A percentile compares a stretch with the other conserved stretches of the same genome.
Conservation (phyloP, 169 alveolate genomes). For the Plasmodium reichenowi region DNA sequence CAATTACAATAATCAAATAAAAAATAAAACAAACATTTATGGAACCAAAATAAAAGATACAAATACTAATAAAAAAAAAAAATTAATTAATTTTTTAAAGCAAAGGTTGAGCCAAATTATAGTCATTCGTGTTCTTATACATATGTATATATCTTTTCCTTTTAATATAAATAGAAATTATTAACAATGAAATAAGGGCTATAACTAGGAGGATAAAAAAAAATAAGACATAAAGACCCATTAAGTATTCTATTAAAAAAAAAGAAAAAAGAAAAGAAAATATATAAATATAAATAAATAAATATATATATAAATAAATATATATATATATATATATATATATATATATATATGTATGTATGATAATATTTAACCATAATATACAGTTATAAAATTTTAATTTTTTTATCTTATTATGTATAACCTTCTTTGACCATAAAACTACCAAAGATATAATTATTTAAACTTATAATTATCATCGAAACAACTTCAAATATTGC, state of each 20-base stretch:
- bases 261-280: neutral
- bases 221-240: slow-evolving; percentile 52
- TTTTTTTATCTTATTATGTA: neutral
- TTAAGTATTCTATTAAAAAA: slow-evolving; percentile 39
- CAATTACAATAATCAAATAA: neutral
- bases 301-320: neutral
- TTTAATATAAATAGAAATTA: slow-evolving; percentile 42
- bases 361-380: neutral
- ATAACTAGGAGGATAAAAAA: slow-evolving; percentile 51
- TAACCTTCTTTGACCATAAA: slow-evolving; percentile 50
- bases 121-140: slow-evolving; percentile 6
- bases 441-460: slow-evolving; percentile 71
- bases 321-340: neutral
- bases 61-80: neutral
- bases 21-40: neutral
- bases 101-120: slow-evolving; percentile 52
- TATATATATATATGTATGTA: neutral
- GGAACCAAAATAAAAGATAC: neutral
- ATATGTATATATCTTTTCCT: slow-evolving; percentile 7
- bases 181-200: slow-evolving; percentile 34
- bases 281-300: neutral
- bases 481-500: slow-evolving; percentile 72
- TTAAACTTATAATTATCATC: slow-evolving; percentile 59
- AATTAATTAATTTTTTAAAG: neutral
- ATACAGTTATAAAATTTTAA: neutral